Conservation (phyloP, 2,329 filamentous ascomycete genomes). For the Kalmusia sp. region DNA sequence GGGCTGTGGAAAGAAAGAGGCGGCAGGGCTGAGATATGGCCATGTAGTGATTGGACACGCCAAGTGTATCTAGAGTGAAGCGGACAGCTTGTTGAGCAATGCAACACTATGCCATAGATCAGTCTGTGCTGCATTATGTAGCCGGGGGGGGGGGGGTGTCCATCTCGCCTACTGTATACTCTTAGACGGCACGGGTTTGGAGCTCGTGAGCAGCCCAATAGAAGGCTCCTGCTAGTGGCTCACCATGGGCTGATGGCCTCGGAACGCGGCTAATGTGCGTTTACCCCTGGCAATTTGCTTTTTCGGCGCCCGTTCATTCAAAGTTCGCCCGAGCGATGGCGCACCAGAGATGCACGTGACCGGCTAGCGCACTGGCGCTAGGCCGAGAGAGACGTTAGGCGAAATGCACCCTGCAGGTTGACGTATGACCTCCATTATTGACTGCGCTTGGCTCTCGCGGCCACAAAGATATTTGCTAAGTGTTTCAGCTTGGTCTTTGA, state of each 20-base stretch:
- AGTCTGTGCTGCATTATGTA: neutral
- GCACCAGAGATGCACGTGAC: neutral
- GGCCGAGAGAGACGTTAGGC: neutral
- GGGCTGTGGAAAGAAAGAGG: neutral
- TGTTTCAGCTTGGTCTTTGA: neutral
- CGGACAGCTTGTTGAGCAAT: neutral
- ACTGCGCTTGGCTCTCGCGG: neutral
- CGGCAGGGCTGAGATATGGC: constrained; percentile 4
- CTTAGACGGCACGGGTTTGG: no score
- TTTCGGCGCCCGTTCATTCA: constrained; percentile 9
- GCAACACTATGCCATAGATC: neutral
- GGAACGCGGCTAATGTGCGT: constrained; percentile 4
- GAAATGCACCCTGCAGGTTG: constrained; percentile 1
- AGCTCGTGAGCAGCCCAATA: neutral
- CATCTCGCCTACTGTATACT: neutral
- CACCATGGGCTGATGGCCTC: neutral
- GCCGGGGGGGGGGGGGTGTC: no score
- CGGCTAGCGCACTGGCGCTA: neutral
- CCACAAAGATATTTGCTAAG: neutral
- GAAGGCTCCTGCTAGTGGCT: neutral
- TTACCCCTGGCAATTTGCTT: constrained; percentile 2
- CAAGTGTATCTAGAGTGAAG: neutral
- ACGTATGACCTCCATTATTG: neutral
- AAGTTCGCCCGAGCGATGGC: constrained; percentile 3
- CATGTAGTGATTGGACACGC: neutral